A percentile compares a stretch with the other conserved stretches of the same genome.
These are phyloP conservation scores for Cryptosporidium viatorum DNA, from an alignment of 169 alveolate species.

Conservation along the genomic window DNA sequence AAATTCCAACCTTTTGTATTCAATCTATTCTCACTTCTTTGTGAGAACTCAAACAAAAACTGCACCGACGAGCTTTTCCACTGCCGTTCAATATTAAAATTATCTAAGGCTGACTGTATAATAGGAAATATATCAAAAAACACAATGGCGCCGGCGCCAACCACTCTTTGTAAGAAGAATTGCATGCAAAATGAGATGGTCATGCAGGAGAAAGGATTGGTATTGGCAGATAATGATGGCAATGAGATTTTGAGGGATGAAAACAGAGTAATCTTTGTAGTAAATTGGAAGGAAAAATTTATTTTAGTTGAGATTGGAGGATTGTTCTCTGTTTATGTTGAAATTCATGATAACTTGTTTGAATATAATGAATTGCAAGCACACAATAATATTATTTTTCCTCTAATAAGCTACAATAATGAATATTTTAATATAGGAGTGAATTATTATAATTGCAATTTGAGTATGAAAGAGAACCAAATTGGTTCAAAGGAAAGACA, in stretches of 20 bases:
- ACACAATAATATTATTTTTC: neutral
- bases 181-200: neutral
- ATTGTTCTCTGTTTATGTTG: slow-evolving; percentile 9
- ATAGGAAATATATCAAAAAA: neutral
- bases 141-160: neutral
- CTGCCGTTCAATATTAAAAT: neutral
- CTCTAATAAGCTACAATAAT: slow-evolving; percentile 17
- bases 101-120: neutral
- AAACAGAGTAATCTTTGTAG: slow-evolving; percentile 9
- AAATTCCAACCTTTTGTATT: neutral
- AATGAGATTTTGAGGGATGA: neutral
- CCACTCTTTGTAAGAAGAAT: neutral
- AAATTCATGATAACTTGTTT: neutral
- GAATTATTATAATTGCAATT: slow-evolving; percentile 12
- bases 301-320: slow-evolving; percentile 29
- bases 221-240: neutral
- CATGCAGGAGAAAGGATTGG: neutral
- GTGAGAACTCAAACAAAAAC: neutral
- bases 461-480: neutral
- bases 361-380: neutral
- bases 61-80: neutral
- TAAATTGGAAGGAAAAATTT: slow-evolving; percentile 2
- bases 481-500: neutral
- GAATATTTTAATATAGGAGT: slow-evolving; percentile 26
- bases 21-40: neutral